Evolutionary conservation across 2,329 filamentous ascomycete genomes (phyloP).

Genomic region (Hymenoscyphus fraxineus): DNA sequence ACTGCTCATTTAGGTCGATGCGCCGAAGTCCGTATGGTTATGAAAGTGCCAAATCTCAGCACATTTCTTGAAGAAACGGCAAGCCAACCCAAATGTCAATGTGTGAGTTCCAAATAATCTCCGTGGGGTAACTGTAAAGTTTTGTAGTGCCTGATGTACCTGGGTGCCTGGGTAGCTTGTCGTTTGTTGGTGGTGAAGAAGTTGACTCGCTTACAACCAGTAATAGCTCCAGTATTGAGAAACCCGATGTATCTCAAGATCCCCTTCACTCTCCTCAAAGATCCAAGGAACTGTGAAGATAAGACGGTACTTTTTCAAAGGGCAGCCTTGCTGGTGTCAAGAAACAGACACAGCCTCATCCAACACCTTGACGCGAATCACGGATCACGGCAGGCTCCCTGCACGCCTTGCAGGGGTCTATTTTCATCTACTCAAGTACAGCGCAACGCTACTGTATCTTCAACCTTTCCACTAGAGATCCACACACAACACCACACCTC

Average conservation of each 20-base stretch:
- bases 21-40: slow-evolving; percentile 29
- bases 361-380: slow-evolving; percentile 10
- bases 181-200: slow-evolving; percentile 12
- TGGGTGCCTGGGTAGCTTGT: neutral
- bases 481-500: neutral
- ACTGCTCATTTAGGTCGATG: slow-evolving; percentile 24
- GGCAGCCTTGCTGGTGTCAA: slow-evolving; percentile 16
- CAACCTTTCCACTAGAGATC: neutral
- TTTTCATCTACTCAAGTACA: neutral
- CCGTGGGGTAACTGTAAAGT: neutral
- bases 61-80: slow-evolving; percentile 15
- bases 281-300: neutral
- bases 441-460: too few relatives aligned
- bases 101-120: neutral
- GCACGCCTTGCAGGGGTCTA: slow-evolving; percentile 11
- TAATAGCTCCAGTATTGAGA: slow-evolving; percentile 17
- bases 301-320: neutral
- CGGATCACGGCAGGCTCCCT: slow-evolving; percentile 4
- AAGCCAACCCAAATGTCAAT: neutral
- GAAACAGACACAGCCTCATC: slow-evolving; percentile 14
- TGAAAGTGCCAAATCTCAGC: slow-evolving; percentile 20
- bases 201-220: slow-evolving; percentile 13
- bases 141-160: neutral
- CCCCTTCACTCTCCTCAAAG: neutral
- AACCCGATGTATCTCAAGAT: neutral